Conservation (phyloP, 495 filamentous ascomycete genomes). For the Xylaria longipes region DNA sequence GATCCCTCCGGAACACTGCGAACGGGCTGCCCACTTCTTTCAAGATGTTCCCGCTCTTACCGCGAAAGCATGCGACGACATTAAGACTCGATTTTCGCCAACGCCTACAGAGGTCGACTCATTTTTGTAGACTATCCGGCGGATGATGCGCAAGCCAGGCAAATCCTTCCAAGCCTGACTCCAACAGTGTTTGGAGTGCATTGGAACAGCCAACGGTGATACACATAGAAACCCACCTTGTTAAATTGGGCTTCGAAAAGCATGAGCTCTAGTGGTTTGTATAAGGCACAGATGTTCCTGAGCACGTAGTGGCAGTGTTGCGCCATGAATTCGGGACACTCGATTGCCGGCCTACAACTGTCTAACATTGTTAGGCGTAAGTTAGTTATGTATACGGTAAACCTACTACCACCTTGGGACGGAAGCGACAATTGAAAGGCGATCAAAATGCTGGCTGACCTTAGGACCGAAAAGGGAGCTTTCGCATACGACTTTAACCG, state of each 20-base stretch:
- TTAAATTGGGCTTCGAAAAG: neutral
- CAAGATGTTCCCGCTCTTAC: neutral
- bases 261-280: neutral
- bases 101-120: neutral
- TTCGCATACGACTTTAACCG: constrained; percentile 5
- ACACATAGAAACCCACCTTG: neutral
- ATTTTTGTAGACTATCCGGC: neutral
- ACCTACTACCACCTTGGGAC: neutral
- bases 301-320: neutral
- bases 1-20: neutral
- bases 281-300: neutral
- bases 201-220: neutral
- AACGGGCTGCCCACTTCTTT: neutral
- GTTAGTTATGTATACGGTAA: neutral
- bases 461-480: neutral
- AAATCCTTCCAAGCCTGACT: neutral
- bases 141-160: constrained; percentile 2
- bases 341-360: neutral
- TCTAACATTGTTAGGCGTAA: neutral
- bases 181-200: neutral
- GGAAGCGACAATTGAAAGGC: neutral
- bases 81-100: neutral
- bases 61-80: neutral
- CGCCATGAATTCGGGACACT: neutral
- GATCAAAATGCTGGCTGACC: neutral